These are phyloP conservation scores for Penicillium canescens DNA, from an alignment of 495 filamentous ascomycete genomes.

Conservation along the genomic window DNA sequence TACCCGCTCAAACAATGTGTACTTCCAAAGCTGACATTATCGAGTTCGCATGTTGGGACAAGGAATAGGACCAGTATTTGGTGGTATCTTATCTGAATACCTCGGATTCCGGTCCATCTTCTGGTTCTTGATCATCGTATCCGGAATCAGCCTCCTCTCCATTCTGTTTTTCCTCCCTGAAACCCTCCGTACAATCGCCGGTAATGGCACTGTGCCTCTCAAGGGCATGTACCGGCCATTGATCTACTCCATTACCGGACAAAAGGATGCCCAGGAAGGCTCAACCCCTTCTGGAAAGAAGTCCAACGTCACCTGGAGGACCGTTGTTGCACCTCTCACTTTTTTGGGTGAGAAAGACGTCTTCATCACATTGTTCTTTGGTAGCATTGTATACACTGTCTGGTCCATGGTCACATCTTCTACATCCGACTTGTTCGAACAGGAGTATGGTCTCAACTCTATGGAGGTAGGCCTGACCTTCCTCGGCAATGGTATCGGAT, in stretches of 20 bases:
- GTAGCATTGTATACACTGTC: conserved; percentile 48
- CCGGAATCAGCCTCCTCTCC: conserved; percentile 46
- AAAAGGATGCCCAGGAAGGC: conserved; percentile 21
- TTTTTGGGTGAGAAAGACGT: conserved; percentile 47
- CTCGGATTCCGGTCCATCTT: conserved; percentile 71
- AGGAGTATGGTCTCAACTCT: conserved; percentile 31
- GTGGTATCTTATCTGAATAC: conserved; percentile 62
- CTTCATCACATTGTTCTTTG: conserved; percentile 44
- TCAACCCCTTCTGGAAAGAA: conserved; percentile 16
- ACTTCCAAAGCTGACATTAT: not conserved
- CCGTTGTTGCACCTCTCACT: conserved; percentile 37
- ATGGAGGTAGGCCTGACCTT: conserved; percentile 44
- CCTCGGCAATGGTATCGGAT: conserved; percentile 43
- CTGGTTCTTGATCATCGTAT: conserved; percentile 67
- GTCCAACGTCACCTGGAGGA: conserved; percentile 35
- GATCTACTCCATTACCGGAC: conserved; percentile 36
- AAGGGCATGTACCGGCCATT: conserved; percentile 38
- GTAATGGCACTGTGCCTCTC: conserved; percentile 58
- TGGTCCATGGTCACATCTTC: conserved; percentile 54
- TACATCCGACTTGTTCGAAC: conserved; percentile 42
- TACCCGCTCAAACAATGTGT: not conserved
- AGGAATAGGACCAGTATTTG: conserved; percentile 63
- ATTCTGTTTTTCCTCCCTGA: conserved; percentile 65
- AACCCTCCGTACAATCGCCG: conserved; percentile 70
- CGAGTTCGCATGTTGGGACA: conserved; percentile 50